Percentiles rank a stretch among this genome's conserved stretches.
phyloP scores from a whole-genome alignment of 306 rosid species.

The Quercus cerris region DNA sequence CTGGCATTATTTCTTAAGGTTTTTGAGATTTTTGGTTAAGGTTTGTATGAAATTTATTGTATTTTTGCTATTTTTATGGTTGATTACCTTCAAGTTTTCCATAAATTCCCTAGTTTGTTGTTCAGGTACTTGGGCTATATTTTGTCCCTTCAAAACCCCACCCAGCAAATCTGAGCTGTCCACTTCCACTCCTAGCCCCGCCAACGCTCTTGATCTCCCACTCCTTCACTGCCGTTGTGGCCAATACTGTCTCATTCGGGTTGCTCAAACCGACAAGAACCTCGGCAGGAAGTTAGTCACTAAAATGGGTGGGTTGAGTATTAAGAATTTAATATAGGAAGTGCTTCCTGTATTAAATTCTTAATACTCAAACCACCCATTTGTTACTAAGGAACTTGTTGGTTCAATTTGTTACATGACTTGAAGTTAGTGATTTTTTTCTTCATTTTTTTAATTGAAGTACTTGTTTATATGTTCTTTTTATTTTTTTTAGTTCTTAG shows the following conservation, averaged over 20 bases:
- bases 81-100: too few relatives aligned
- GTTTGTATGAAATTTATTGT: too few relatives aligned
- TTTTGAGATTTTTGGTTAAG: too few relatives aligned
- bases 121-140: conserved; percentile 14
- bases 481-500: too few relatives aligned
- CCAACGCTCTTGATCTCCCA: not conserved
- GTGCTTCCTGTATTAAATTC: not conserved
- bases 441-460: too few relatives aligned
- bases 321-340: not conserved
- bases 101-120: too few relatives aligned
- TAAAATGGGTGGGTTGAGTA: not conserved
- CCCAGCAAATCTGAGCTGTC: not conserved
- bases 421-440: too few relatives aligned
- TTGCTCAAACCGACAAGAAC: not conserved
- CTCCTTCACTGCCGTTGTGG: conserved; percentile 32
- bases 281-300: not conserved
- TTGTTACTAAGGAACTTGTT: too few relatives aligned
- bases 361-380: too few relatives aligned
- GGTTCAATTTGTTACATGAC: too few relatives aligned
- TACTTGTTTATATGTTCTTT: too few relatives aligned
- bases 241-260: conserved; percentile 11
- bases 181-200: not conserved
- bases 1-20: not conserved
- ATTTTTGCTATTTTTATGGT: too few relatives aligned
- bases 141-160: conserved; percentile 18